Evolutionary conservation across 805 yeast species (phyloP).

Genomic region (Cyberlindnera saturnus): DNA sequence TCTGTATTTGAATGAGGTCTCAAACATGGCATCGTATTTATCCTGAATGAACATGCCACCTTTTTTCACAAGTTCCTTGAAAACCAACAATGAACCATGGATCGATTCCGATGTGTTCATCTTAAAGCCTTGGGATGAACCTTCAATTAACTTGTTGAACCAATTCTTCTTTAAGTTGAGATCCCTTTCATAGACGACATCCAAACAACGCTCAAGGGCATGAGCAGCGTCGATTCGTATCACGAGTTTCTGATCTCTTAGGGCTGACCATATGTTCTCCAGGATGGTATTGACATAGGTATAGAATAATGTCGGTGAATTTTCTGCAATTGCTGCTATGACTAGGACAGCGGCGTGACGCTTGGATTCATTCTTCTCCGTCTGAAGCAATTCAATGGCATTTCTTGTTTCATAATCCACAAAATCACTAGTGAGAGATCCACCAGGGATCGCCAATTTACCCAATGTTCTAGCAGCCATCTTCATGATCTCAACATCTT

Average conservation of each 20-base stretch:
- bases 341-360: constrained; percentile 89
- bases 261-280: constrained; percentile 81
- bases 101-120: constrained; percentile 55
- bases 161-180: constrained; percentile 62
- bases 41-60: constrained; percentile 69
- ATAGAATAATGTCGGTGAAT: constrained; percentile 79
- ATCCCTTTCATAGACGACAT: constrained; percentile 77
- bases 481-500: constrained; percentile 78
- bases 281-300: constrained; percentile 72
- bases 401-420: constrained; percentile 89
- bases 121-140: constrained; percentile 57
- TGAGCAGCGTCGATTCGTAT: constrained; percentile 82
- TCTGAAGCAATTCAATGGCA: constrained; percentile 85
- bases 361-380: constrained; percentile 80
- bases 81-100: constrained; percentile 85
- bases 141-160: constrained; percentile 65
- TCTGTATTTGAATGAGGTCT: constrained; percentile 63
- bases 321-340: constrained; percentile 75
- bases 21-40: constrained; percentile 72
- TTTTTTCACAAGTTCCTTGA: constrained; percentile 65
- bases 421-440: constrained; percentile 83
- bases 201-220: constrained; percentile 70
- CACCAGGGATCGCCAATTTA: constrained; percentile 82
- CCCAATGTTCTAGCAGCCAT: constrained; percentile 86
- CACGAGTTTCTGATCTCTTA: constrained; percentile 69